A percentile compares a stretch with the other conserved stretches of the same genome.
These are phyloP conservation scores for Penicillium paxilli DNA, from an alignment of 495 filamentous ascomycete species.

Conservation along the genomic window DNA sequence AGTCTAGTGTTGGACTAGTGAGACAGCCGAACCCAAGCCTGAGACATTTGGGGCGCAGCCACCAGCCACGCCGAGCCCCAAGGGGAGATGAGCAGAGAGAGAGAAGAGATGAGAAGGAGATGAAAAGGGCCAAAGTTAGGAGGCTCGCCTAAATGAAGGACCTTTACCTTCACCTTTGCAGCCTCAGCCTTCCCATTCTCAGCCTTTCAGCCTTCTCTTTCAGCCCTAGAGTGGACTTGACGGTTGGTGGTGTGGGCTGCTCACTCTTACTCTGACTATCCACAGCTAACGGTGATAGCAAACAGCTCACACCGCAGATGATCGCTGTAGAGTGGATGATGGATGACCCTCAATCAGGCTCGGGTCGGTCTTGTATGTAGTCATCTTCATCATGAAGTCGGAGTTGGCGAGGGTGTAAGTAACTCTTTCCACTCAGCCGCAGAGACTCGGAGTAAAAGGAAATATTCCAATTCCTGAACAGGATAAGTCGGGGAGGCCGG, in stretches of 20 bases:
- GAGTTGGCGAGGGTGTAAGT: no score
- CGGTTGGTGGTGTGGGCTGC: background rate
- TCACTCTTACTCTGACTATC: background rate
- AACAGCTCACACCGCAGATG: background rate
- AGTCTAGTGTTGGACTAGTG: background rate
- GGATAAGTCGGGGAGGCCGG: background rate
- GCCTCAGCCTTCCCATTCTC: no score
- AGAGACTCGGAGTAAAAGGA: no score
- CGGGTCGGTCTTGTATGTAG: no score
- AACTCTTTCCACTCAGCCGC: background rate
- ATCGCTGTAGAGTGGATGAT: no score
- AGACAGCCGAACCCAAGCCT: background rate
- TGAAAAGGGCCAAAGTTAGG: no score
- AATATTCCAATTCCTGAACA: no score
- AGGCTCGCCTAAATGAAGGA: background rate
- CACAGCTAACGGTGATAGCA: no score
- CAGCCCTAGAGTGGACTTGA: background rate
- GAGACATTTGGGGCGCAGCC: background rate
- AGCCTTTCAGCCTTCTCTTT: no score
- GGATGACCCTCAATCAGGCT: no score
- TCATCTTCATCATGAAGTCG: no score
- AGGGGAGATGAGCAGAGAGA: background rate
- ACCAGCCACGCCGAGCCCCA: background rate
- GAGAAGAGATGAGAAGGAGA: background rate
- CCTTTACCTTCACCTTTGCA: no score